Conservation (phyloP, 805 yeast genomes). For the Lipomyces orientalis region DNA sequence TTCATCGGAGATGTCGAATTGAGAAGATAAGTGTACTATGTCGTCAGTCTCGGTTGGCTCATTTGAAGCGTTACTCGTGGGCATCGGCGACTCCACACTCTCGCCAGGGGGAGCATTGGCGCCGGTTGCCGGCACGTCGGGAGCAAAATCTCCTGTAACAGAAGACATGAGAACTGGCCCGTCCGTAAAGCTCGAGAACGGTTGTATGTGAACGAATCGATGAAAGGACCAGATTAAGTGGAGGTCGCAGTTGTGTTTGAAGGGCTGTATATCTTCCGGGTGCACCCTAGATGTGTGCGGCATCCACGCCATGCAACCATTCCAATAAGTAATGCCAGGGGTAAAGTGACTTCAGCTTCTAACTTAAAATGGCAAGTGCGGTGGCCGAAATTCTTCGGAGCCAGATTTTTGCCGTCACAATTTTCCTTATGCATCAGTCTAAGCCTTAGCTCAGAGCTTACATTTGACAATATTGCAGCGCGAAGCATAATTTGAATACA, state of each 20-base stretch:
- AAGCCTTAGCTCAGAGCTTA: background rate
- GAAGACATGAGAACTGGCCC: slow-evolving; percentile 7
- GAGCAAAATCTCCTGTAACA: slow-evolving; percentile 8
- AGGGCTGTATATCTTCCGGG: background rate
- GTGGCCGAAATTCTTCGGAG: background rate
- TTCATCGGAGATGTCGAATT: slow-evolving; percentile 14
- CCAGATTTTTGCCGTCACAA: background rate
- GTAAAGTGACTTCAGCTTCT: background rate
- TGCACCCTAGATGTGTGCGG: background rate
- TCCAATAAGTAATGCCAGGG: background rate
- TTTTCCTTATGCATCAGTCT: background rate
- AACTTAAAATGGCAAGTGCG: background rate
- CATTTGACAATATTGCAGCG: background rate
- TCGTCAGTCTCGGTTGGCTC: slow-evolving; percentile 3
- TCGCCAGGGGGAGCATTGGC: background rate
- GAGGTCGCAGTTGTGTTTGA: background rate
- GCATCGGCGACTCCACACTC: background rate
- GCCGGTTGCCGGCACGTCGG: slow-evolving; percentile 2
- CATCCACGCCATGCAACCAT: background rate
- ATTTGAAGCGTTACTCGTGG: background rate
- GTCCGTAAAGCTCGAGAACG: background rate
- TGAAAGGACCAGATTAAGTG: background rate
- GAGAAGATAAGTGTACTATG: background rate
- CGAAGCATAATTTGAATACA: background rate
- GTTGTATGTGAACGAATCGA: background rate